These are phyloP conservation scores for Phytophthora ramorum DNA, from an alignment of 352 stramenopile species.

Conservation along the genomic window DNA sequence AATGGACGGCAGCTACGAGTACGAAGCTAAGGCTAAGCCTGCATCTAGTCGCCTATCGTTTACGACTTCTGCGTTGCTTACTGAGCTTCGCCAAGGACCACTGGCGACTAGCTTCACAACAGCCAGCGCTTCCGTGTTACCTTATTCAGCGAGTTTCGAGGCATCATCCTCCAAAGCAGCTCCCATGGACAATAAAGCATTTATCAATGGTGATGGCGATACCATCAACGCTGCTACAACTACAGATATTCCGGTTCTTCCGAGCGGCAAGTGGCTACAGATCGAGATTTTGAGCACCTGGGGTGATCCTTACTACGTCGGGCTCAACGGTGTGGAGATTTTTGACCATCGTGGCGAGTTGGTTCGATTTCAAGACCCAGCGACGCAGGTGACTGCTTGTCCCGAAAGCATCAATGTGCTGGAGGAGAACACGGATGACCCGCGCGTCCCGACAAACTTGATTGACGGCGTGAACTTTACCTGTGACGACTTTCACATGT, in stretches of 20 bases:
- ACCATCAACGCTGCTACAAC: background rate
- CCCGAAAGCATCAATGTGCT: constrained; percentile 90
- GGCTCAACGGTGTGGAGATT: constrained; percentile 90
- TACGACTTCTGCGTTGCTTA: constrained; percentile 30
- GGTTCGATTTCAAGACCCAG: constrained; percentile 56
- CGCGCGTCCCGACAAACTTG: constrained; percentile 70
- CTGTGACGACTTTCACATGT: constrained; percentile 93
- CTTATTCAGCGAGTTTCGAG: constrained; percentile 6
- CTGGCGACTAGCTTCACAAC: background rate
- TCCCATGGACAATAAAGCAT: background rate
- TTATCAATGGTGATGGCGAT: background rate
- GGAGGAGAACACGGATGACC: constrained; percentile 87
- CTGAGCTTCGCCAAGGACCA: constrained; percentile 26
- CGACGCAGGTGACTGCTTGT: constrained; percentile 61
- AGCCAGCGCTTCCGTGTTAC: background rate
- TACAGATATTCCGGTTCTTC: constrained; percentile 66
- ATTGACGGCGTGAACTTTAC: constrained; percentile 91
- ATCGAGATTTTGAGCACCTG: constrained; percentile 89
- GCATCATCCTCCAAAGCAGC: background rate
- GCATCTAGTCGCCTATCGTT: constrained; percentile 9
- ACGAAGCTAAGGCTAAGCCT: constrained; percentile 10
- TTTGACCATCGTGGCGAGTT: constrained; percentile 77
- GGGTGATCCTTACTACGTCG: constrained; percentile 91
- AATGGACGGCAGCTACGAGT: background rate
- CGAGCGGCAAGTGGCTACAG: constrained; percentile 60